Conservation (phyloP, 805 yeast genomes). For the Saccharomycopsis amapae region DNA sequence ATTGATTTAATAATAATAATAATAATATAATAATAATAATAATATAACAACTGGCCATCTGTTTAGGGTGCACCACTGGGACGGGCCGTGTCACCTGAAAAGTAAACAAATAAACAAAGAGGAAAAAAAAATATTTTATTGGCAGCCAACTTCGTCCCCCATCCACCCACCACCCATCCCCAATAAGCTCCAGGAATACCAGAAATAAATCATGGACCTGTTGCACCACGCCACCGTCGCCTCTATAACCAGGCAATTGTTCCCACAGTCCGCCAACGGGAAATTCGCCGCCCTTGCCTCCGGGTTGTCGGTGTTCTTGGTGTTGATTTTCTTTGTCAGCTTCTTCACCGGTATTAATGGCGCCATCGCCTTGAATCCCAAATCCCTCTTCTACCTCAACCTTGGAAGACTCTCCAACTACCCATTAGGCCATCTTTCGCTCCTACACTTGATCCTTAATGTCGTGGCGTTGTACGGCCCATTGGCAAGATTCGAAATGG, state of each 20-base stretch:
- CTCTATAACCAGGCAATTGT: conserved; percentile 12
- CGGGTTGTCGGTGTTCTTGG: conserved; percentile 19
- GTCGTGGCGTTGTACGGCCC: conserved; percentile 50
- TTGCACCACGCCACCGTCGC: neutral
- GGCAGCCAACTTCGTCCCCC: no score
- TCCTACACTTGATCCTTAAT: conserved; percentile 58
- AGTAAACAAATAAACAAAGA: no score
- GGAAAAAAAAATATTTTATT: no score
- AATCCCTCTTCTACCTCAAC: conserved; percentile 43
- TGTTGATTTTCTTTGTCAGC: conserved; percentile 11
- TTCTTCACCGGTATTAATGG: conserved; percentile 26
- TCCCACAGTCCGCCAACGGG: conserved; percentile 15
- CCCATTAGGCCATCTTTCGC: conserved; percentile 59
- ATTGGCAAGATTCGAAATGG: conserved; percentile 56
- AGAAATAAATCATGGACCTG: no score
- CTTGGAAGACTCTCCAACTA: conserved; percentile 47
- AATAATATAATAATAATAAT: no score
- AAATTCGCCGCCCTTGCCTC: conserved; percentile 19
- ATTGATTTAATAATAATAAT: no score
- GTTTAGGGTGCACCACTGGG: no score
- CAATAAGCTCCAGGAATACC: no score
- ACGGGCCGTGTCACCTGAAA: no score
- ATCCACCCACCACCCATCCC: no score
- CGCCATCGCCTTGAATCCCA: conserved; percentile 46
- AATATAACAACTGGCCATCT: no score